phyloP scores from a whole-genome alignment of 768 basidiomycete species.

The Rhizopogon roseolus region DNA sequence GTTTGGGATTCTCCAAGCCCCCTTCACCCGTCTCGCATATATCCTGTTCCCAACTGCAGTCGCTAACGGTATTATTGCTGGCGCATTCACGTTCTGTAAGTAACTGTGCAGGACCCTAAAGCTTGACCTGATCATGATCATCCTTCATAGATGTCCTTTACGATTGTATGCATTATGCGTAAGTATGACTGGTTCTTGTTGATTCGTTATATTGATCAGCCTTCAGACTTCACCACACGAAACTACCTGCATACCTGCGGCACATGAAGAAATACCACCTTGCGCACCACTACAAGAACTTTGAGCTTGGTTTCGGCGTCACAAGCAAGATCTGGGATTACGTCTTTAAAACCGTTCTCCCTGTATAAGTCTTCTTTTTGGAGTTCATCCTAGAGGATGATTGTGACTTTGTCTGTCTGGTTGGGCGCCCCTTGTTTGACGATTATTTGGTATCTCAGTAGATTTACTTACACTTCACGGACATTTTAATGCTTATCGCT shows the following conservation, averaged over 20 bases:
- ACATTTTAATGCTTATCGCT: background rate
- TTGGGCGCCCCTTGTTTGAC: background rate
- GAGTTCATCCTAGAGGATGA: no score
- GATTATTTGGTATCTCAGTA: background rate
- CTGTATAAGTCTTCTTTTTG: constrained; percentile 36
- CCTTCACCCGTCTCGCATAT: constrained; percentile 86
- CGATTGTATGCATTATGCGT: constrained; percentile 92
- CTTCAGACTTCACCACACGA: constrained; percentile 75
- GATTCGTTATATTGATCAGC: constrained; percentile 7
- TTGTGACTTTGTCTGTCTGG: no score
- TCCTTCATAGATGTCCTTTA: constrained; percentile 62
- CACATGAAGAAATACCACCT: constrained; percentile 98
- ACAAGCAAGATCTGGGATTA: constrained; percentile 97
- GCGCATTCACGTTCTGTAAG: constrained; percentile 70
- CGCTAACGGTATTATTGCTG: constrained; percentile 90
- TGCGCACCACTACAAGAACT: constrained; percentile 98
- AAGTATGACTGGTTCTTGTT: constrained; percentile 25
- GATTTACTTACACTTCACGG: background rate
- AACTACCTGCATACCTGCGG: constrained; percentile 77
- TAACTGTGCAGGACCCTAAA: constrained; percentile 6
- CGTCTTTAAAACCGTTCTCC: constrained; percentile 80
- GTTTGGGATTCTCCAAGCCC: constrained; percentile 71
- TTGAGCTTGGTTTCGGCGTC: constrained; percentile 95
- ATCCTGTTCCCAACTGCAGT: constrained; percentile 74
- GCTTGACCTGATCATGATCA: background rate